Evolutionary conservation across 345 rosid species (phyloP), one percentile per base, ranked within the genome.

Genomic region (Carallia pectinifolia): DNA sequence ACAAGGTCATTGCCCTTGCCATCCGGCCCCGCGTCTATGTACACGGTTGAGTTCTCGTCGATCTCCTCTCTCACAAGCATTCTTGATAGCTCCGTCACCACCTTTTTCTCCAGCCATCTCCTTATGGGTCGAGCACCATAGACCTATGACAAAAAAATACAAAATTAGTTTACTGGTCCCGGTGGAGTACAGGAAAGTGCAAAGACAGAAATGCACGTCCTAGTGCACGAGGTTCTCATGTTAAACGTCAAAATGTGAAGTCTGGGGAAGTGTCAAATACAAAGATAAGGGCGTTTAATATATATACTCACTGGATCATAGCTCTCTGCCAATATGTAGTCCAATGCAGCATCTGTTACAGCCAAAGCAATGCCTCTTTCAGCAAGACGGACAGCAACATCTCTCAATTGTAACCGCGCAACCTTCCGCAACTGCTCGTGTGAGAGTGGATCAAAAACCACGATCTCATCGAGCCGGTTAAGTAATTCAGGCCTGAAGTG

Each of bases 71-170:
- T 85, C 47, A 92, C 56, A 0, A 95, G 87, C 99, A 90, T 89
- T 71, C 83, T 87, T 1, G 94, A 95, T 12, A 95, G 75, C 74
- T 89, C 90, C 0, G 97, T 95, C 1, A 95, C 96, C 74, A 95
- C 97, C 81, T 78, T 92, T 81, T 68, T 92, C 85, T 95, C 97
- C 0, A 92, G 90, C 99, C 97, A 95, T 61, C 99, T 89, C 77
- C 99, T 79, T 19, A 95, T 87, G 0, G 97, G 97, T 38, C 96
- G 82, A 1, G 96, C 97, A 6, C 97, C 97, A 64, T 90, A 92
- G 0, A 89, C 93, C 96, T 92, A 34, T 44, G 48, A 44, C 70
- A 34, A 39, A 54, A 13, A 38, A 3, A 65, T 44, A 33, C 40
- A 7, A 29, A 13, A 18, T 74, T 40, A 59, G 47, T 18, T 27